Evolutionary conservation across 192 early-diverging fungal species (phyloP).

Genomic region (Irineochytrium annulatum): DNA sequence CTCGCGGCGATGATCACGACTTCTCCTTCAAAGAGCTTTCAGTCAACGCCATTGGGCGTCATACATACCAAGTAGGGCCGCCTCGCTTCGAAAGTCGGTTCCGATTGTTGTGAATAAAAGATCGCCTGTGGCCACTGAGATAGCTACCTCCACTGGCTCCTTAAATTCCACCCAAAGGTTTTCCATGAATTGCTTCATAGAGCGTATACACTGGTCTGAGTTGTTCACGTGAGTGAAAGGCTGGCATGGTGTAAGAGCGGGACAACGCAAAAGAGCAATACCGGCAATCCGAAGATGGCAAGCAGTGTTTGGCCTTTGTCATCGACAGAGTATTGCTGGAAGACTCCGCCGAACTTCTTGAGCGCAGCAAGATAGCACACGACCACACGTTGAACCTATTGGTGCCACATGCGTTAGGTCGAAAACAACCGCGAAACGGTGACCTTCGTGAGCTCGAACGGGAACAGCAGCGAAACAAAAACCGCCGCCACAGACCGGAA

Average conservation of each 20-base stretch:
- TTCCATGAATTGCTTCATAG: neutral
- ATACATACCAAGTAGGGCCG: neutral
- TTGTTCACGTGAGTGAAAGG: constrained; percentile 4
- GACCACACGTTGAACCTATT: neutral
- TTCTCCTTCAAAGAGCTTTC: too few relatives aligned
- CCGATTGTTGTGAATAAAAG: neutral
- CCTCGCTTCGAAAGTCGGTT: neutral
- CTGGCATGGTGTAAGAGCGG: neutral
- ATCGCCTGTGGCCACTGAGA: constrained; percentile 2
- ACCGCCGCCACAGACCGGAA: neutral
- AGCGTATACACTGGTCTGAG: neutral
- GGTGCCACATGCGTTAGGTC: too few relatives aligned
- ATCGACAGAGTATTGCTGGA: constrained; percentile 6
- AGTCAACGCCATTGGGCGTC: too few relatives aligned
- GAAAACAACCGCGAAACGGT: too few relatives aligned
- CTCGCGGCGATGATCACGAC: neutral
- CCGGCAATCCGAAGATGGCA: neutral
- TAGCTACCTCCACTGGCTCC: neutral
- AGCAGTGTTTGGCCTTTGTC: neutral
- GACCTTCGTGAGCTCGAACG: neutral
- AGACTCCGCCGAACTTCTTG: neutral
- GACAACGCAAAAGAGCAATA: neutral
- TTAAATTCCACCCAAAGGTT: neutral
- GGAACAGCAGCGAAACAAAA: neutral
- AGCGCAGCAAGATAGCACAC: neutral